Base-by-base conservation (phyloP, 208 protist genomes). In the Leishmania guyanensis region DNA sequence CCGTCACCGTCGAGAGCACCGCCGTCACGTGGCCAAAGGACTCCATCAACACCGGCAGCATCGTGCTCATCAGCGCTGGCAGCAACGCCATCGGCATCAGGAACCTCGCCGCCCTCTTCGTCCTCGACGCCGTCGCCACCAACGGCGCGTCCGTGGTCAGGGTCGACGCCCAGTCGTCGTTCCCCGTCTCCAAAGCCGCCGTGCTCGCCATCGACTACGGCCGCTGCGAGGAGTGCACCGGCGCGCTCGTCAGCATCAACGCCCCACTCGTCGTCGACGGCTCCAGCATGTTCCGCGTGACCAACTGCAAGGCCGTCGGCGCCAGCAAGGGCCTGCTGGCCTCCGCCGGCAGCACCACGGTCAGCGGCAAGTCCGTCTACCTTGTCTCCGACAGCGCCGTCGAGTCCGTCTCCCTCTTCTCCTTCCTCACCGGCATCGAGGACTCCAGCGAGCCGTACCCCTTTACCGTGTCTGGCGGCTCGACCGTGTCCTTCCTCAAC, bases 221-320 rank as follows among this genome's bases (percentile, higher is more conserved):
- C 62, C 36, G 8, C 43, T 83, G 80, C 75, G n/a, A 48, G 3
- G 20, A 10, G 72, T 83, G 80, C 80, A 60, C 69, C 62, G 48
- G 50, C 60, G 73, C 73, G 22, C 29, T 78, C n/a, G 73, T 83
- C 43, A 39, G 8, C 66, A 75, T 78, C 48, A 26, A 51, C 33
- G 22, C 14, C 29, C 60, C 72, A 51, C 72, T 83, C 58, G 20
- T 43, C 51, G 64, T 83, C 36, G 43, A 53, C 46, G 43, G 54
- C 50, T 72, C 73, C 80, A 83, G 80, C 73, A 5, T 83, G 56
- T 78, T 83, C 71, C 80, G 80, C n/a, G 50, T 83, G 50, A 65
- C 29, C 36, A 39, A 78, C 22, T 29, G 66, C 68, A 39, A n/a
- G 16, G 62, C n/a, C 43, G 48, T 60, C n/a, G 48, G 46, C 12